Percentiles rank a stretch among this genome's conserved stretches.
Conservation (phyloP, 108 stramenopile species). For the Stephanodiscus minutulus region DNA sequence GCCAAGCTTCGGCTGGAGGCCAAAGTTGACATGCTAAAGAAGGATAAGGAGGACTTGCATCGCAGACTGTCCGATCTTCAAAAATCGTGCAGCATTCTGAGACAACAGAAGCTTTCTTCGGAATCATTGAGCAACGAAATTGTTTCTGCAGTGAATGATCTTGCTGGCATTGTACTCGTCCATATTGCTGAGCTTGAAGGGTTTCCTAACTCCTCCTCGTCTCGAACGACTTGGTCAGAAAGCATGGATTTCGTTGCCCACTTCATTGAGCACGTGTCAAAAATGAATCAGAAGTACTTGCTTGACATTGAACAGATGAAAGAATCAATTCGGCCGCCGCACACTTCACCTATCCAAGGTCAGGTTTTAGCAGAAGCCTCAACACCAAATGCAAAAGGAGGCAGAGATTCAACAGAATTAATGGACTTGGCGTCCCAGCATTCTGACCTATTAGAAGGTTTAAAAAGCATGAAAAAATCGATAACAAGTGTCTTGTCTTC, state of each 20-base stretch:
- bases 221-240: conserved; percentile 30
- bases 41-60: conserved; percentile 21
- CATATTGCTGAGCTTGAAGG: conserved; percentile 18
- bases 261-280: conserved; percentile 22
- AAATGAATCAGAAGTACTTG: conserved; percentile 24
- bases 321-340: background rate
- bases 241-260: conserved; percentile 29
- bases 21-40: conserved; percentile 16
- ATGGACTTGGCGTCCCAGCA: conserved; percentile 14
- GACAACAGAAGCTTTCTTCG: conserved; percentile 23
- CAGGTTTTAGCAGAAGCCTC: conserved; percentile 19
- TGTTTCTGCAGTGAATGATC: conserved; percentile 20
- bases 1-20: conserved; percentile 17
- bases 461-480: conserved; percentile 43
- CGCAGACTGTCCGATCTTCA: conserved; percentile 24
- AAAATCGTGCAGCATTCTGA: conserved; percentile 16
- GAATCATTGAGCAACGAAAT: conserved; percentile 21
- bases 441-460: conserved; percentile 23
- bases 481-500: conserved; percentile 23
- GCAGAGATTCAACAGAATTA: background rate
- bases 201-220: conserved; percentile 6
- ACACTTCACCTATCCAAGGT: background rate
- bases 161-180: conserved; percentile 10
- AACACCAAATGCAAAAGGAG: conserved; percentile 36
- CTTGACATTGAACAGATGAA: conserved; percentile 15